Percentiles rank a stretch among this genome's conserved stretches.
phyloP scores from a whole-genome alignment of 805 yeast genomes.

The Yamadazyma scolyti region DNA sequence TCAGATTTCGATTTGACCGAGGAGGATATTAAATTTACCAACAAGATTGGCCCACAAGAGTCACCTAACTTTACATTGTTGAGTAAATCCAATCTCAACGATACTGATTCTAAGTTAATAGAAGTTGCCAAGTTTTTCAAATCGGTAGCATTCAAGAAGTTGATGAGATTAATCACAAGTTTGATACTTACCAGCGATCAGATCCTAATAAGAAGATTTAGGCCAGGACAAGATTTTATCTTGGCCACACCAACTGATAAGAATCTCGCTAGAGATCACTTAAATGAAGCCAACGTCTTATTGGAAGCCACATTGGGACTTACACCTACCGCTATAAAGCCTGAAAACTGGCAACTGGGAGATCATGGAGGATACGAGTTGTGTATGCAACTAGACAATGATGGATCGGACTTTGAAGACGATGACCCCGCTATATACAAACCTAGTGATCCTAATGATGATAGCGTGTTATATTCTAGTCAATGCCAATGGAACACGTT shows the following conservation, averaged over 20 bases:
- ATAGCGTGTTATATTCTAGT: conserved; percentile 71
- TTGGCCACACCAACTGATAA: conserved; percentile 69
- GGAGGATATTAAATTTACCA: conserved; percentile 24
- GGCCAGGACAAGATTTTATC: conserved; percentile 94
- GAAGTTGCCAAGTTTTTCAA: conserved; percentile 57
- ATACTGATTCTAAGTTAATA: conserved; percentile 40
- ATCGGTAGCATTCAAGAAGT: conserved; percentile 62
- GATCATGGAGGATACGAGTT: conserved; percentile 93
- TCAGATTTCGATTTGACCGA: conserved; percentile 30
- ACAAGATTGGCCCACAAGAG: conserved; percentile 46
- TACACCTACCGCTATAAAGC: conserved; percentile 58
- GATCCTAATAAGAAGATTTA: conserved; percentile 74
- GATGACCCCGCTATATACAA: conserved; percentile 87
- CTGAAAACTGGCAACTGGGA: conserved; percentile 81
- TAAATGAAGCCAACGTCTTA: conserved; percentile 39
- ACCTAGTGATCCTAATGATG: conserved; percentile 53
- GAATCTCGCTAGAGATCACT: conserved; percentile 27
- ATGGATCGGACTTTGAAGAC: conserved; percentile 39
- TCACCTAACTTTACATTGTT: conserved; percentile 51
- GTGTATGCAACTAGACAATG: conserved; percentile 64
- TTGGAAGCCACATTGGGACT: conserved; percentile 79
- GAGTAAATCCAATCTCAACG: conserved; percentile 6
- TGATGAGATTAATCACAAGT: conserved; percentile 62
- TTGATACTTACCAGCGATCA: conserved; percentile 62
- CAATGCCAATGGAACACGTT: conserved; percentile 84